Base-by-base conservation (phyloP, 441 rosid species). In the Viola pubescens region DNA sequence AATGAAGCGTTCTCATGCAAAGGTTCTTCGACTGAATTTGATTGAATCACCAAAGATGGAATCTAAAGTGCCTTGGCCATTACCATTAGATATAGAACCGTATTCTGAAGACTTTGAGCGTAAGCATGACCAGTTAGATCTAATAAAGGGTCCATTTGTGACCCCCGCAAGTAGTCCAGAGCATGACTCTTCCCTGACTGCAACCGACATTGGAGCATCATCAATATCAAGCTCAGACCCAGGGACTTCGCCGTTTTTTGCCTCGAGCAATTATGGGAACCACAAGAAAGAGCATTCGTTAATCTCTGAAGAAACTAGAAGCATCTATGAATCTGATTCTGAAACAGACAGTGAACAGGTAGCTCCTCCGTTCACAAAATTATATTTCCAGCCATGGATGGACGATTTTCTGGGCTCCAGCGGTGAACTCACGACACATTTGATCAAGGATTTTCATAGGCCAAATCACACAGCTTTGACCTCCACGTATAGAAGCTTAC, bases 81-180 rank as follows among this genome's bases (percentile, higher is more conserved):
- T 76, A 57, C 65, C 82, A 40, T 84, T 76, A 50, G 72, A 52
- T 49, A 69, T 70, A 64, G 81, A 77, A 62, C 60, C 73, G 52
- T 74, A 77, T 66, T 76, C 73, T 26, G 68, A 73, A 53, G 66
- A 71, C 38, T 37, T 73, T 3, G 69, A 74, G 61, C 70, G 71
- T 50, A 68, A 82, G 58, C 70, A 64, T 61, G 76, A 71, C 34
- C 69, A 67, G 26, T 52, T 58, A 13, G 80, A 72, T 70, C 68
- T 81, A 57, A 68, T 80, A 26, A 71, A 74, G 65, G 97, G 87
- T 52, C 91, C 91, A 3, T 79, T 67, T 72, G 97, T 88, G 46
- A 90, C 96, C 73, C 99, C 99, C 34, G 82, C 81, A 7, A 88
- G 96, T 65, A 88, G 96, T 82, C 99, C 99, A 3, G 97, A 90